Base-by-base conservation (phyloP, 2,329 filamentous ascomycete genomes). In the Cladosporium velox region DNA sequence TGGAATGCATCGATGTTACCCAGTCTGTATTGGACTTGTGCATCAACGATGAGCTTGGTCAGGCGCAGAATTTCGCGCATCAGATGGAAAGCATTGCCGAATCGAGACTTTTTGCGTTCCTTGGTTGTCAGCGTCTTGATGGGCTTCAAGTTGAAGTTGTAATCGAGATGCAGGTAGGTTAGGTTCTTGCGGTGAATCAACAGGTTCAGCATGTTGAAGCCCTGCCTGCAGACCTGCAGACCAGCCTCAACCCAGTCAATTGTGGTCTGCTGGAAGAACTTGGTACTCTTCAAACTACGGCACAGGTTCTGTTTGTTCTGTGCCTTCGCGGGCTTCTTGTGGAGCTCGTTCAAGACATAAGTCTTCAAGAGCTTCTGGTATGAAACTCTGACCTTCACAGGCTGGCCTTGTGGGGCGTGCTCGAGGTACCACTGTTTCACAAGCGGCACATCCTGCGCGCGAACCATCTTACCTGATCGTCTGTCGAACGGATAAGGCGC, bases 241-340 rank as follows among this genome's bases (percentile, higher is more conserved):
- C 96, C 95, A 72, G 96, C 95, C 82, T 99, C 95, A 51, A 99
- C 95, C 95, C 95, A 99, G 78, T 99, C 95, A 70, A 99, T 98
- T 10, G 92, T 97, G 3, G 95, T 99, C 79, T 98, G 95, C 79
- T 99, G 96, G 85, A 99, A 99, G 82, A 99, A 99, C 76, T 99
- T 99, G 58, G 95, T 99, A 72, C 92, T 89, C 80, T 97, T 98
- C 71, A 99, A 80, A 10, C 92, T 96, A 73, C 88, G 88, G 77
- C 98, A 86, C 66, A 99, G 81, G 74, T 96, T 92, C 75, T 99
- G 95, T 77, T 94, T 96, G 82, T 93, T 97, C 72, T 97, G 90
- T 4, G 95, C 92, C 83, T 99, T 98, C 7, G 94, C 92, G 71
- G 91, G 92, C 80, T 93, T 96, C 82, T 94, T 96, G 80, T 99